Conservation (phyloP, 108 stramenopile genomes). For the Nitzschia sp. region DNA sequence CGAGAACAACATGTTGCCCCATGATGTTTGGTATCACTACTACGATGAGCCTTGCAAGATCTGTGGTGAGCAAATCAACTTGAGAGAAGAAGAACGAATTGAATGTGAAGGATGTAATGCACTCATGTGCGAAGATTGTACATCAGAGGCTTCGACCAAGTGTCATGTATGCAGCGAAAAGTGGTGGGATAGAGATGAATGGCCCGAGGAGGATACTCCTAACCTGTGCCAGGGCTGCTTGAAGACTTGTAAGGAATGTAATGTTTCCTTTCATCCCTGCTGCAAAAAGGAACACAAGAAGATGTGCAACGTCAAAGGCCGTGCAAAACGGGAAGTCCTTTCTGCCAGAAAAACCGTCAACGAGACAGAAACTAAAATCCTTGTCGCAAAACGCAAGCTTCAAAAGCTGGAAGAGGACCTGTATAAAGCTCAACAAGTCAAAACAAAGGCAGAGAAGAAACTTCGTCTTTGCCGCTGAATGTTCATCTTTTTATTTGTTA, state of each 20-base stretch:
- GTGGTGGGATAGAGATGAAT: background rate
- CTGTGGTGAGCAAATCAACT: background rate
- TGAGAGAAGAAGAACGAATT: background rate
- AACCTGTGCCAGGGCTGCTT: background rate
- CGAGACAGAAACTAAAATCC: no score
- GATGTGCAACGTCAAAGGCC: background rate
- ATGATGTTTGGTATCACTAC: slow-evolving; percentile 9
- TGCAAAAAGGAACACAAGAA: background rate
- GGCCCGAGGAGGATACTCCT: background rate
- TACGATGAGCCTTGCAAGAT: background rate
- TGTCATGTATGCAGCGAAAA: slow-evolving; percentile 1
- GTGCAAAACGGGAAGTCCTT: no score
- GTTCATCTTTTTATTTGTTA: no score
- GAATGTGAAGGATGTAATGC: background rate
- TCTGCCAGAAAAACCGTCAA: no score
- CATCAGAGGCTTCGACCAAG: background rate
- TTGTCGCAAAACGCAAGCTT: no score
- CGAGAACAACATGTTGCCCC: slow-evolving; percentile 9
- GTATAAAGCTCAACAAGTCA: no score
- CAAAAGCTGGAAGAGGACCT: no score
- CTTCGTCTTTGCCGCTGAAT: no score
- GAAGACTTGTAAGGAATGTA: background rate
- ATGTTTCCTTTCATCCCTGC: background rate
- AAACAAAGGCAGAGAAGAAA: no score
- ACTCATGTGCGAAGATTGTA: background rate